Percentiles rank a stretch among this genome's conserved stretches.
phyloP scores from a whole-genome alignment of 2,329 filamentous ascomycete species.

The Nemania sp. region DNA sequence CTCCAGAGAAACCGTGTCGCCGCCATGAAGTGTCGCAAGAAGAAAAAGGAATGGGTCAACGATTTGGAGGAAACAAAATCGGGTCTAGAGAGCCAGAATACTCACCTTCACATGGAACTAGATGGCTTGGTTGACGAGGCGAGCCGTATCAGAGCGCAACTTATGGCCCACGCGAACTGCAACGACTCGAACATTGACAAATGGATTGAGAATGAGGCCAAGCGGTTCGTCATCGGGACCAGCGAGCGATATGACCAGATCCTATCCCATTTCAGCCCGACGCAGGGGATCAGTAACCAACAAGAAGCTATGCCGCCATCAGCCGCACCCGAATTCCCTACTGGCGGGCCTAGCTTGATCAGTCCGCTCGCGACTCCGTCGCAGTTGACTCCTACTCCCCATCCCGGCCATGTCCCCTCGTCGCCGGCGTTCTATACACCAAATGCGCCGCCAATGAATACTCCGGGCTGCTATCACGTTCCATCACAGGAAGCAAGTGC shows the following conservation, averaged over 20 bases:
- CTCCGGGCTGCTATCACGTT: slow-evolving; percentile 14
- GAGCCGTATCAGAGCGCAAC: slow-evolving; percentile 51
- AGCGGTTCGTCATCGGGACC: slow-evolving; percentile 48
- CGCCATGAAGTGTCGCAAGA: slow-evolving; percentile 73
- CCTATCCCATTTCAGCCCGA: slow-evolving; percentile 26
- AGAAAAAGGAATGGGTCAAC: slow-evolving; percentile 59
- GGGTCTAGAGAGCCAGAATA: slow-evolving; percentile 49
- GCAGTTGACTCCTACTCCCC: slow-evolving; percentile 18
- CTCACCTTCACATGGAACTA: slow-evolving; percentile 48
- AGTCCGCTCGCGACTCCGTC: slow-evolving; percentile 20
- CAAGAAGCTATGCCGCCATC: slow-evolving; percentile 21
- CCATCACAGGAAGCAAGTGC: slow-evolving; percentile 13
- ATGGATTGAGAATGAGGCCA: slow-evolving; percentile 58
- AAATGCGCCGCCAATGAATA: slow-evolving; percentile 8
- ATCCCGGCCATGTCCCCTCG: slow-evolving; percentile 4
- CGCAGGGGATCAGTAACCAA: slow-evolving; percentile 11
- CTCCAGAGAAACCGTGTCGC: slow-evolving; percentile 73
- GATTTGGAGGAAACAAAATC: slow-evolving; percentile 52
- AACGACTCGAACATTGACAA: slow-evolving; percentile 56
- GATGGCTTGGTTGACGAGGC: slow-evolving; percentile 49
- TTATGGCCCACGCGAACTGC: slow-evolving; percentile 58
- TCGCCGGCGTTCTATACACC: slow-evolving; percentile 19
- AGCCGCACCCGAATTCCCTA: slow-evolving; percentile 12
- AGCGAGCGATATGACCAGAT: slow-evolving; percentile 39
- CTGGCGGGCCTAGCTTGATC: slow-evolving; percentile 12